phyloP scores from a whole-genome alignment of 2,329 filamentous ascomycete genomes.

The Verticillium albo-atrum region DNA sequence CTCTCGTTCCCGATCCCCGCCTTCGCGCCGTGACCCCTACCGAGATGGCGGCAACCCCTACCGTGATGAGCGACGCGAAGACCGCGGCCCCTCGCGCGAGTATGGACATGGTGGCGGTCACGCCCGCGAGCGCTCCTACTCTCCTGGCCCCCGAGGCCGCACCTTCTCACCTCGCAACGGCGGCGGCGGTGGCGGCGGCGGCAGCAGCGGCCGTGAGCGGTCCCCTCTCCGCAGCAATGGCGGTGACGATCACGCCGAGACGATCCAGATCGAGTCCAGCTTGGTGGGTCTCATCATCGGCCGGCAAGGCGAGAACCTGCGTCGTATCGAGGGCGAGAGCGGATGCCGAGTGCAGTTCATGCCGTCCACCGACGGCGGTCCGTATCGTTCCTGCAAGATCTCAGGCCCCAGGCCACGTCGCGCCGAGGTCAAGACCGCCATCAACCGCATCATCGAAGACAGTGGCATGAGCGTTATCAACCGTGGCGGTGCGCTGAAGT shows the following conservation, averaged over 20 bases:
- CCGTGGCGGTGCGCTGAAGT: conserved; percentile 36
- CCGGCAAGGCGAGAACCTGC: conserved; percentile 81
- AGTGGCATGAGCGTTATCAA: conserved; percentile 53
- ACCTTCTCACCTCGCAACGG: conserved; percentile 56
- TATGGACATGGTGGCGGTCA: conserved; percentile 27
- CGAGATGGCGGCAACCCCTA: conserved; percentile 79
- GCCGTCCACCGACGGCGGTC: conserved; percentile 67
- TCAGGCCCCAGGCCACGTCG: conserved; percentile 68
- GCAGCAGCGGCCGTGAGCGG: conserved; percentile 45
- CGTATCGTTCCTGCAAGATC: conserved; percentile 80
- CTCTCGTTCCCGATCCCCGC: conserved; percentile 71
- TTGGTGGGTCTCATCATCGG: conserved; percentile 89
- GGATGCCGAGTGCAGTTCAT: conserved; percentile 85
- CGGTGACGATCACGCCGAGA: conserved; percentile 69
- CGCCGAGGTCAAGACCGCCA: conserved; percentile 74
- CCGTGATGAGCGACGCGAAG: conserved; percentile 74
- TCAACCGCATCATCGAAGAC: conserved; percentile 84
- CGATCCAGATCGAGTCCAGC: conserved; percentile 80
- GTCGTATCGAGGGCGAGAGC: conserved; percentile 78
- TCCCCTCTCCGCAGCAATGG: conserved; percentile 47
- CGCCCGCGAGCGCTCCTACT: conserved; percentile 69
- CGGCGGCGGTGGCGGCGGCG: not conserved
- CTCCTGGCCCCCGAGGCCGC: conserved; percentile 53
- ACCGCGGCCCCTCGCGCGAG: conserved; percentile 42
- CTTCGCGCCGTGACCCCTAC: conserved; percentile 61